These are phyloP conservation scores for Thermochaetoides dissita DNA, from an alignment of 2,329 filamentous ascomycete species.

Conservation along the genomic window DNA sequence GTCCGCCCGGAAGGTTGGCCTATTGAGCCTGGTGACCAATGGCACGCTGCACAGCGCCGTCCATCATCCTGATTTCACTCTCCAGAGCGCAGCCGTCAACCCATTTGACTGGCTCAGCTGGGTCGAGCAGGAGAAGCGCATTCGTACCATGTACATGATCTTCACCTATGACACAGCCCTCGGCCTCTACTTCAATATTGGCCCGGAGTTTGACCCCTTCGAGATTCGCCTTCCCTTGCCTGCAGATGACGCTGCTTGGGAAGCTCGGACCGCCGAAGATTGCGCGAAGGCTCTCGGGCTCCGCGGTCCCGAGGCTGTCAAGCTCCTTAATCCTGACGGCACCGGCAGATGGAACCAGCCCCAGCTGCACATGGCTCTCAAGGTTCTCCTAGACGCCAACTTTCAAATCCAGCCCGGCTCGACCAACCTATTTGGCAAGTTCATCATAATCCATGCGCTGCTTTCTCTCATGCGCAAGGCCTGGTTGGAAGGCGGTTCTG, in stretches of 20 bases:
- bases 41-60: constrained; percentile 41
- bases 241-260: constrained; percentile 61
- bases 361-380: constrained; percentile 46
- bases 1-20: constrained; percentile 40
- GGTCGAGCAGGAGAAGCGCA: constrained; percentile 58
- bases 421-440: constrained; percentile 62
- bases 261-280: constrained; percentile 42
- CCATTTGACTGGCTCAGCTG: constrained; percentile 53
- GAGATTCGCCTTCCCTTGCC: constrained; percentile 57
- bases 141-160: constrained; percentile 50
- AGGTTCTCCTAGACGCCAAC: constrained; percentile 43
- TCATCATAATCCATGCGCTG: constrained; percentile 57
- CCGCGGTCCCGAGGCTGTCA: constrained; percentile 40
- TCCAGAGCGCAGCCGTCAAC: constrained; percentile 31
- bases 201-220: constrained; percentile 46
- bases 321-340: constrained; percentile 44
- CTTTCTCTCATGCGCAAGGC: constrained; percentile 43
- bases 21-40: constrained; percentile 39
- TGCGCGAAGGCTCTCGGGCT: constrained; percentile 55
- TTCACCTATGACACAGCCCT: constrained; percentile 51
- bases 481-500: constrained; percentile 26
- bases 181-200: constrained; percentile 58
- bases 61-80: constrained; percentile 40
- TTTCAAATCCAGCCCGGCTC: constrained; percentile 48
- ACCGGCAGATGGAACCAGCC: constrained; percentile 51